Percentiles rank a stretch among this genome's conserved stretches.
Conservation (phyloP, 495 filamentous ascomycete species). For the Oidiodendron maius region DNA sequence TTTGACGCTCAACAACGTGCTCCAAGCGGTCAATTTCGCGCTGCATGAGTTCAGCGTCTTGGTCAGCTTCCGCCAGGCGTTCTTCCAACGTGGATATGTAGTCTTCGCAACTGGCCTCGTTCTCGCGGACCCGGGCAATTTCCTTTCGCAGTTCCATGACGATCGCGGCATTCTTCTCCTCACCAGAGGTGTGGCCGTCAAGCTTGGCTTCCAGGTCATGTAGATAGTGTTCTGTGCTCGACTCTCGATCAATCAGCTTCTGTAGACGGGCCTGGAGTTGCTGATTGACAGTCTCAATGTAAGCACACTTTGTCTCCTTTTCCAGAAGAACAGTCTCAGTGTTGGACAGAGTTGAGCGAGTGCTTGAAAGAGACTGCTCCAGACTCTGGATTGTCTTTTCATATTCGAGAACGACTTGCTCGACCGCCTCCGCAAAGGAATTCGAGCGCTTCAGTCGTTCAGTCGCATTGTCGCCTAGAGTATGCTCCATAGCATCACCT, state of each 20-base stretch:
- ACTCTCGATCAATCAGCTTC: slow-evolving; percentile 85
- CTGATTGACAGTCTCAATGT: slow-evolving; percentile 82
- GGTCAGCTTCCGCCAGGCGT: slow-evolving; percentile 89
- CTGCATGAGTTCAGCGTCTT: slow-evolving; percentile 94
- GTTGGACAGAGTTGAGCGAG: slow-evolving; percentile 72
- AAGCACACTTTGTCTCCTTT: slow-evolving; percentile 88
- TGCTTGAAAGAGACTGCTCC: slow-evolving; percentile 87
- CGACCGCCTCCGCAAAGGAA: slow-evolving; percentile 89
- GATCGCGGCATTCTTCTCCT: slow-evolving; percentile 83
- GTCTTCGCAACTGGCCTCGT: slow-evolving; percentile 81
- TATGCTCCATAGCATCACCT: slow-evolving; percentile 45
- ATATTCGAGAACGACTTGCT: slow-evolving; percentile 94
- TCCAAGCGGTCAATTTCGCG: slow-evolving; percentile 91
- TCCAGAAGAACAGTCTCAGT: slow-evolving; percentile 84
- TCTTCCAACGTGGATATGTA: slow-evolving; percentile 98
- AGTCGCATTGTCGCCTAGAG: slow-evolving; percentile 69
- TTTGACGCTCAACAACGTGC: slow-evolving; percentile 90
- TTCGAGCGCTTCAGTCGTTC: slow-evolving; percentile 90
- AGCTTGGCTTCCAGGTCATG: slow-evolving; percentile 86
- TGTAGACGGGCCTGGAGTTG: slow-evolving; percentile 85
- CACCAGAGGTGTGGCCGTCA: slow-evolving; percentile 82
- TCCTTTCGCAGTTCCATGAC: slow-evolving; percentile 88
- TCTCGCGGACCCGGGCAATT: slow-evolving; percentile 81
- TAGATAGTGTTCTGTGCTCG: slow-evolving; percentile 83
- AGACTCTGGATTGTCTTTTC: slow-evolving; percentile 96